These are phyloP conservation scores for Tillandsia leiboldiana DNA, from an alignment of 176 grass and related monocot species.

Conservation along the genomic window DNA sequence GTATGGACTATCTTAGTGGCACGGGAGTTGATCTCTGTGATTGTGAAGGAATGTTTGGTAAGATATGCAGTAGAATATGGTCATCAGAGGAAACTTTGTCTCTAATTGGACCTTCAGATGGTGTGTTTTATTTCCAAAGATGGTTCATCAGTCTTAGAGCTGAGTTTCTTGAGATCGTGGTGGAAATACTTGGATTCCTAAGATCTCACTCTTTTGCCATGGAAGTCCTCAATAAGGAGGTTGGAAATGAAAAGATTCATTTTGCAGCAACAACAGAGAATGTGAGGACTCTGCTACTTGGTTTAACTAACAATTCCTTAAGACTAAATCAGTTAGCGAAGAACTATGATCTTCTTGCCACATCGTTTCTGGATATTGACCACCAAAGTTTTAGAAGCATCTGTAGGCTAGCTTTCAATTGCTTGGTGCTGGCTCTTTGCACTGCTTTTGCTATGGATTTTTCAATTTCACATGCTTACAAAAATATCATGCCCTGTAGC, in stretches of 20 bases:
- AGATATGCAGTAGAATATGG: constrained; percentile 37
- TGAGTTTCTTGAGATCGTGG: constrained; percentile 48
- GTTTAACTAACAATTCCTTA: constrained; percentile 44
- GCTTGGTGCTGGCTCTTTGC: constrained; percentile 72
- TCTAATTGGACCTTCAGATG: constrained; percentile 23
- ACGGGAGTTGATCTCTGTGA: constrained; percentile 29
- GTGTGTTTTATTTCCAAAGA: constrained; percentile 55
- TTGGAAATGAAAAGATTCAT: constrained; percentile 15
- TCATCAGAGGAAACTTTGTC: constrained; percentile 45
- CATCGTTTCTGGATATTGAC: constrained; percentile 69
- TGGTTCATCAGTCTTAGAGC: constrained; percentile 85
- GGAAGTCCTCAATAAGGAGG: background rate
- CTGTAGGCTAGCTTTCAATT: constrained; percentile 54
- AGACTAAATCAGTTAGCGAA: constrained; percentile 53
- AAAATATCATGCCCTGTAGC: constrained; percentile 12
- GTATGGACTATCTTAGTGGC: constrained; percentile 16
- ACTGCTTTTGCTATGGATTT: constrained; percentile 46
- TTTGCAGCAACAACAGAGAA: constrained; percentile 18
- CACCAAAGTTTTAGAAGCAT: constrained; percentile 36
- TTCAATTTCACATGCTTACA: constrained; percentile 12
- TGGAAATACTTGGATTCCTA: constrained; percentile 41
- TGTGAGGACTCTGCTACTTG: constrained; percentile 24
- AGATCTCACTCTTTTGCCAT: constrained; percentile 14
- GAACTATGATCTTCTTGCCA: constrained; percentile 63
- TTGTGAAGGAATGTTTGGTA: constrained; percentile 32